Evolutionary conservation across 2,329 filamentous ascomycete genomes (phyloP).

Genomic region (Colletotrichum sp.): DNA sequence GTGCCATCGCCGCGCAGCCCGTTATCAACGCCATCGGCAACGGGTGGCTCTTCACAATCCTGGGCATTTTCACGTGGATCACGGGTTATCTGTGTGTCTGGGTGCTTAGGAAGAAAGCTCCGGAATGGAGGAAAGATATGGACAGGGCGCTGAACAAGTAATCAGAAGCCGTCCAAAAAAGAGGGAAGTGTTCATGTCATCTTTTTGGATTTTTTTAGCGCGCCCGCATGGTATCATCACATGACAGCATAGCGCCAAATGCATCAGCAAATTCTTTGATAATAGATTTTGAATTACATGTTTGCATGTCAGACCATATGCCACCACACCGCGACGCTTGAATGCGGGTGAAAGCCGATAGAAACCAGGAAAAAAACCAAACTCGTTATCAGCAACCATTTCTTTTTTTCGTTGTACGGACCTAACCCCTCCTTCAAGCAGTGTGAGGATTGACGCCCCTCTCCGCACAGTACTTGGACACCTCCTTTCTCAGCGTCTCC

Average conservation of each 20-base stretch:
- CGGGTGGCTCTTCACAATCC: constrained; percentile 75
- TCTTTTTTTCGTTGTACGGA: not conserved
- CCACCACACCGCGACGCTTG: not conserved
- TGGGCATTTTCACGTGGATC: constrained; percentile 58
- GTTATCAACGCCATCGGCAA: constrained; percentile 74
- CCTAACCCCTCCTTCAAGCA: not conserved
- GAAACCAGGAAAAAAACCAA: not conserved
- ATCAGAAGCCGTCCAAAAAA: not conserved
- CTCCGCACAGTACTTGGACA: constrained; percentile 75
- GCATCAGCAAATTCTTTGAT: not conserved
- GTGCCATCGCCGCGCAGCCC: constrained; percentile 72
- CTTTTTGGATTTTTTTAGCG: not conserved
- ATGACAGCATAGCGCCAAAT: not conserved
- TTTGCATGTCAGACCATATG: not conserved
- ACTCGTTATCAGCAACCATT: not conserved
- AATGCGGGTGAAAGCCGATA: not conserved
- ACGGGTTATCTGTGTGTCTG: constrained; percentile 64
- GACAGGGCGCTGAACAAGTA: constrained; percentile 46
- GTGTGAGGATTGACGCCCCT: constrained; percentile 43
- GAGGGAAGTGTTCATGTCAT: not conserved
- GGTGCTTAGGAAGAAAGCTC: constrained; percentile 64
- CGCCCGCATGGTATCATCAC: not conserved
- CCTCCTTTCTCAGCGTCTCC: constrained; percentile 73
- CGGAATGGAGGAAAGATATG: constrained; percentile 69
- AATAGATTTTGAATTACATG: not conserved